Base-by-base conservation (phyloP, 2,329 filamentous ascomycete species). In the Teratosphaeriaceae sp. region DNA sequence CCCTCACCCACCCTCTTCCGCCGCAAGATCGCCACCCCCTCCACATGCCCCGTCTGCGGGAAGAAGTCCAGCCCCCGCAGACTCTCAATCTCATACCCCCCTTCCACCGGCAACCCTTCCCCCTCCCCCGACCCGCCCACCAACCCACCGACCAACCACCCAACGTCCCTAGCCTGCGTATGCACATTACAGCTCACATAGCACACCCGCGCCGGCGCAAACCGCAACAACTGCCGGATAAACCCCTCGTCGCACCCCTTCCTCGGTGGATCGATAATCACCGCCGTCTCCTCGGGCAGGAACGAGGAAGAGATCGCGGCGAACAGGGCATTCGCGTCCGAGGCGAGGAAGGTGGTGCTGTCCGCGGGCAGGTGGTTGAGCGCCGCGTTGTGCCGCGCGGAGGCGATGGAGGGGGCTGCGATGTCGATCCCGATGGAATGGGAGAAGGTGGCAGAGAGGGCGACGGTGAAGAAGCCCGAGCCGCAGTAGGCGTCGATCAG, bases 171-270 rank as follows among this genome's bases (percentile, higher is more conserved):
- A 12, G 92, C 92, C 74, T 97, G 92, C 7, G 90, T 97, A 62
- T 98, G 92, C 51, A 98, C 92, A 59, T 98, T 98, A 58, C 92
- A 98, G 61, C 86, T 94, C 30, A 98, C 90, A 63, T 98, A 98
- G 3, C 95, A 80, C 9, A 98, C 79, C 46, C 92, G 74, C 50
- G 75, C 74, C 0, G 92, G 90, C 1, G 76, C 84, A 57, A 86
- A 96, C 5, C 70, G 66, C 42, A 96, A 69, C 57, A 98, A 66
- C 69, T 98, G 92, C 13, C 71, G 66, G 31, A 98, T 68, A 64
- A 98, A 98, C 50, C 78, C 78, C 37, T 81, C 79, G 56, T 95
- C 90, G 62, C 92, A 97, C 8, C 92, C 92, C 65, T 97, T 98
- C 33, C 92, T 78, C 5, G 92, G 89, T n/a, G 92, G 92, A 61